Evolutionary conservation across 2,329 filamentous ascomycete species (phyloP).

Genomic region (Emmonsiellopsis sp.): DNA sequence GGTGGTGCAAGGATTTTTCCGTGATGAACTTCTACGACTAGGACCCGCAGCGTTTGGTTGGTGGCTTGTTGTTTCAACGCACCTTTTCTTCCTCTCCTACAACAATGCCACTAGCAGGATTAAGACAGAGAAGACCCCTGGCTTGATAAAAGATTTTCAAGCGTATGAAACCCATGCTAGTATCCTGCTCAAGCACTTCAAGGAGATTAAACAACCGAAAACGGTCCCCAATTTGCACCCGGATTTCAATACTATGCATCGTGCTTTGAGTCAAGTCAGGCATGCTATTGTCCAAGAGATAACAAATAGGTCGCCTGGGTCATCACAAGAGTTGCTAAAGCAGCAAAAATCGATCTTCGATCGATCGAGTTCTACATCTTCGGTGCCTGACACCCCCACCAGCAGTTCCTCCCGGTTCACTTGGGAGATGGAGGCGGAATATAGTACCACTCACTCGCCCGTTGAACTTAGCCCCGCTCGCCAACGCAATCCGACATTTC

Average conservation of each 20-base stretch:
- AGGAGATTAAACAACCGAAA: constrained; percentile 21
- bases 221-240: constrained; percentile 19
- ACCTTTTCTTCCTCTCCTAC: constrained; percentile 35
- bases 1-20: constrained; percentile 40
- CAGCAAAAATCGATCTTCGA: constrained; percentile 39
- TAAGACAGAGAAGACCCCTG: constrained; percentile 25
- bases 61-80: constrained; percentile 36
- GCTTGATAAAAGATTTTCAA: constrained; percentile 38
- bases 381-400: constrained; percentile 29
- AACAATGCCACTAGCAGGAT: constrained; percentile 33
- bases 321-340: constrained; percentile 28
- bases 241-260: not conserved
- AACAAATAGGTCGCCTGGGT: constrained; percentile 31
- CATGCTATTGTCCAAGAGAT: constrained; percentile 34
- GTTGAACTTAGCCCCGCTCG: constrained; percentile 3
- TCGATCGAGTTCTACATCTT: constrained; percentile 37
- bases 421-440: constrained; percentile 14
- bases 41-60: constrained; percentile 30
- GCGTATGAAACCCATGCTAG: constrained; percentile 40
- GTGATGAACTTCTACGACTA: constrained; percentile 35
- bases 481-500: not conserved
- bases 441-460: constrained; percentile 11
- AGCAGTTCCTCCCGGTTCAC: constrained; percentile 13
- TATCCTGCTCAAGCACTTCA: constrained; percentile 30
- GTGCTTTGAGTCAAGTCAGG: constrained; percentile 24